A percentile compares a stretch with the other conserved stretches of the same genome.
Evolutionary conservation across 1,139 yeast species (phyloP).

Genomic region (Lizanozyma gosingica): DNA sequence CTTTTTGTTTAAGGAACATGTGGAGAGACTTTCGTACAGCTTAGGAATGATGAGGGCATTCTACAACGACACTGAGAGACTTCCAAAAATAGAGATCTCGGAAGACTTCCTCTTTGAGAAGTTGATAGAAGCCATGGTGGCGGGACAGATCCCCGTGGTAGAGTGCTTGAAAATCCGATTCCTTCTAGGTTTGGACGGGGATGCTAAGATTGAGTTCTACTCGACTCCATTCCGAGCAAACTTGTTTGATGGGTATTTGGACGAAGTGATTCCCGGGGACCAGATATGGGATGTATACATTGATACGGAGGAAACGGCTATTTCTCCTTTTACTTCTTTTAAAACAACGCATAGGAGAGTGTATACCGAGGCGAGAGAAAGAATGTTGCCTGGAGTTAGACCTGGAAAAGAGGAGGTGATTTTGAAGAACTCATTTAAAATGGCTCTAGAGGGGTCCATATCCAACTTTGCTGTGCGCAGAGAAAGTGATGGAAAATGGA

Average conservation of each 20-base stretch:
- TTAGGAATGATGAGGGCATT: constrained; percentile 11
- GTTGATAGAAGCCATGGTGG: constrained; percentile 33
- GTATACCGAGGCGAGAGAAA: constrained; percentile 53
- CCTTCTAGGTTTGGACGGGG: constrained; percentile 40
- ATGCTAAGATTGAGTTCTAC: constrained; percentile 42
- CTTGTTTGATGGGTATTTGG: constrained; percentile 36
- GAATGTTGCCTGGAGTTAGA: constrained; percentile 21
- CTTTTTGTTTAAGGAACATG: constrained; percentile 58
- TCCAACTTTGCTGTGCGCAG: constrained; percentile 67
- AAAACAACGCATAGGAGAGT: constrained; percentile 71
- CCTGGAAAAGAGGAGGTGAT: constrained; percentile 58
- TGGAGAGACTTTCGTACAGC: constrained; percentile 47
- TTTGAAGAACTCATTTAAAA: constrained; percentile 49
- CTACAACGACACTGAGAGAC: constrained; percentile 15
- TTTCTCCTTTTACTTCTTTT: constrained; percentile 77
- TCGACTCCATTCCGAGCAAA: constrained; percentile 25
- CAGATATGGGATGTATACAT: constrained; percentile 52
- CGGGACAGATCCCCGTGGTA: constrained; percentile 17
- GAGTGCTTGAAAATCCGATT: constrained; percentile 54
- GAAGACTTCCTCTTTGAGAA: constrained; percentile 33
- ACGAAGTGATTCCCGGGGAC: constrained; percentile 11
- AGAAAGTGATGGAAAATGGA: constrained; percentile 44
- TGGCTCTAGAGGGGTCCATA: constrained; percentile 77
- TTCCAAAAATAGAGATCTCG: constrained; percentile 41
- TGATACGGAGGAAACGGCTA: constrained; percentile 43